phyloP scores from a whole-genome alignment of 2,329 filamentous ascomycete genomes.

The Penicillium rolfsii region DNA sequence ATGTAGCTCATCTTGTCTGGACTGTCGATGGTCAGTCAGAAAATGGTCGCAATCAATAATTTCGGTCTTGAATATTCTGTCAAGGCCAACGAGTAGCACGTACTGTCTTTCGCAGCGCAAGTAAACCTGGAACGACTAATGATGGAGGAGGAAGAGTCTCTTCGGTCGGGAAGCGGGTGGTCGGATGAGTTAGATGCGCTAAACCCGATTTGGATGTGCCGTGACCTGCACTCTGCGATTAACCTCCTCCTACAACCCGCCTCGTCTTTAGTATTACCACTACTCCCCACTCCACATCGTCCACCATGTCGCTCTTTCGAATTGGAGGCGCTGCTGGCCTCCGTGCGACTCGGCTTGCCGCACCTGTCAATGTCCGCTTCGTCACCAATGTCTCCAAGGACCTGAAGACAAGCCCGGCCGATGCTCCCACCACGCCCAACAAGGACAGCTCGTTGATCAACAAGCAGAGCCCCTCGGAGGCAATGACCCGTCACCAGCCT shows the following conservation, averaged over 20 bases:
- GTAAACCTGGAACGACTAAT: conserved; percentile 37
- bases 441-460: conserved; percentile 53
- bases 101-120: conserved; percentile 40
- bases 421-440: conserved; percentile 47
- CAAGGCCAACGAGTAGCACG: conserved; percentile 15
- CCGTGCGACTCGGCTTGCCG: conserved; percentile 36
- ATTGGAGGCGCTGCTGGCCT: conserved; percentile 47
- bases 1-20: conserved; percentile 84
- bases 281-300: conserved; percentile 23
- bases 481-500: conserved; percentile 68
- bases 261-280: conserved; percentile 37
- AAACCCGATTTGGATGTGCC: conserved; percentile 40
- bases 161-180: conserved; percentile 41
- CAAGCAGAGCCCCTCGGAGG: conserved; percentile 54
- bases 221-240: conserved; percentile 39
- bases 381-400: conserved; percentile 46
- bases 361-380: conserved; percentile 43
- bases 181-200: conserved; percentile 42
- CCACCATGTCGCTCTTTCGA: conserved; percentile 69
- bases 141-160: conserved; percentile 41
- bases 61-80: conserved; percentile 2
- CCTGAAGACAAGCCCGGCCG: conserved; percentile 54
- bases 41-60: conserved; percentile 26
- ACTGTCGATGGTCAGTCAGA: conserved; percentile 36
- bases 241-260: conserved; percentile 34